Base-by-base conservation (phyloP, 1,139 yeast species). In the Pichia sp. region DNA sequence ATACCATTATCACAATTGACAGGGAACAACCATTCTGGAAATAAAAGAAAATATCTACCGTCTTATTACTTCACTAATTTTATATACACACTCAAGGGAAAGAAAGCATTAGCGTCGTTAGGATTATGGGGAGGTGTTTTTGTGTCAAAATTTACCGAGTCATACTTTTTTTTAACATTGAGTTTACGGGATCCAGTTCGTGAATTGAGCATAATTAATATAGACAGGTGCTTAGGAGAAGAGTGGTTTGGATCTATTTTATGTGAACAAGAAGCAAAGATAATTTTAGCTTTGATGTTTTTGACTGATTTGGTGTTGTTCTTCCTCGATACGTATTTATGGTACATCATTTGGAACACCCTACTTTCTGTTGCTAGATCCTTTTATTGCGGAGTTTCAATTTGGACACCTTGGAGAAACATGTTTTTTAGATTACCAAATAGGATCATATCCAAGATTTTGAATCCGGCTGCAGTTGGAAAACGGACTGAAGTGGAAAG, bases 401-500 rank as follows among this genome's bases (percentile, higher is more conserved):
- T 78, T 21, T 77, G 80, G 79, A 77, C 82, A 6, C 83, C 83
- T 0, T 78, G 83, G 83, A 71, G 79, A 59, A 79, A 76, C 56
- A 74, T 76, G 47, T 78, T 76, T 57, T 70, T 79, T 2, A 65
- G 80, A 40, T 62, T 79, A 18, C 83, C 83, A 1, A 76, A 76
- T 53, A 64, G 83, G 55, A 77, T 78, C 12, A 67, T 70, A 47
- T 72, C 79, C 9, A 78, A 78, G 53, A 67, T 78, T 3, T 62
- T 78, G 10, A 67, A 70, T 8, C 64, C 70, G 9, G 61, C 71
- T 4, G 62, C 62, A 22, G 70, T 70, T 47, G 62, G 66, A 6
- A 65, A 65, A 10, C 59, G 60, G 22, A 56, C 55, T 22, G 55
- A 57, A 2, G 28, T 53, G 3, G 70, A 70, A 48, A 64, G 74